Conservation (phyloP, 140 eudicot genomes). For the Senecio squalidus region DNA sequence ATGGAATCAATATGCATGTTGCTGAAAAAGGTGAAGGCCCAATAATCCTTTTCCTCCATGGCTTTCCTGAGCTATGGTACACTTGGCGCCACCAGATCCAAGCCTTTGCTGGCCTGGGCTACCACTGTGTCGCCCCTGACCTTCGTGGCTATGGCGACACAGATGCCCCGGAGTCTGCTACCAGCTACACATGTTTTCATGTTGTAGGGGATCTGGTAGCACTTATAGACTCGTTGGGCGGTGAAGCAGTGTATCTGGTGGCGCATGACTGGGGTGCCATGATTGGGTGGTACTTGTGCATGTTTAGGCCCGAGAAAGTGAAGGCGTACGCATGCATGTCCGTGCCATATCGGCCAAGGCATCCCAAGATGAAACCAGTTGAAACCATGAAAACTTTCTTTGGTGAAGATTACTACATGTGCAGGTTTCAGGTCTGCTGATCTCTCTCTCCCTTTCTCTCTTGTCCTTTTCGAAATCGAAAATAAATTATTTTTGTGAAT, state of each 20-base stretch:
- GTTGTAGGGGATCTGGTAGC: conserved; percentile 59
- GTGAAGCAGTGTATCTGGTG: conserved; percentile 53
- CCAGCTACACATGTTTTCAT: conserved; percentile 42
- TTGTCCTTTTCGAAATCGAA: too few relatives aligned
- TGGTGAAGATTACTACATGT: conserved; percentile 22
- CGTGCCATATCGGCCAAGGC: too few relatives aligned
- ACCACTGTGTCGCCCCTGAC: conserved; percentile 25
- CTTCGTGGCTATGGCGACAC: conserved; percentile 31
- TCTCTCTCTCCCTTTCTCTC: too few relatives aligned
- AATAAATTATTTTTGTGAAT: too few relatives aligned
- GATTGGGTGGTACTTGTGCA: too few relatives aligned
- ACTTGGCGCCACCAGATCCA: conserved; percentile 31
- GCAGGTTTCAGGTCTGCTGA: conserved; percentile 30
- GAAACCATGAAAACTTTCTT: conserved; percentile 1
- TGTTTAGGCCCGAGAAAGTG: too few relatives aligned
- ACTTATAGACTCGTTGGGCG: conserved; percentile 39
- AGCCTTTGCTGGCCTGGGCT: conserved; percentile 18
- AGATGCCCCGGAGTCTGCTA: conserved; percentile 22
- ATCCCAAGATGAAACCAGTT: too few relatives aligned
- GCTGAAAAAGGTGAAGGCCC: conserved; percentile 35
- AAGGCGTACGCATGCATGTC: too few relatives aligned
- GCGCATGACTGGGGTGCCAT: conserved; percentile 75
- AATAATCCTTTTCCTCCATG: conserved; percentile 20
- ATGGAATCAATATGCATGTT: conserved; percentile 39
- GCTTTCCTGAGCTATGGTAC: conserved; percentile 30